Conservation (phyloP, 306 rosid genomes). For the Dryas drummondii region DNA sequence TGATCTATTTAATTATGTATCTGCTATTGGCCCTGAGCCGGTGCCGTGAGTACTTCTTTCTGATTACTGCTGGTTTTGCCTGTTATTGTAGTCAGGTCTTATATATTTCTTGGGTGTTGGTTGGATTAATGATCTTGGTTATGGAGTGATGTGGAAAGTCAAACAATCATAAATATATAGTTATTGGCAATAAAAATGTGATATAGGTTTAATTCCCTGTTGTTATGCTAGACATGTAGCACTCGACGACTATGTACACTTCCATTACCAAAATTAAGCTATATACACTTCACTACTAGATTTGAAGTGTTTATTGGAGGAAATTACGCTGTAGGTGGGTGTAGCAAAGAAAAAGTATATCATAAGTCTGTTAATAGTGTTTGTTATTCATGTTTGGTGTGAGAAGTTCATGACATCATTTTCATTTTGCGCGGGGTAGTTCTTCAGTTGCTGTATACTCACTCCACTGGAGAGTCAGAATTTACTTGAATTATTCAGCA, state of each 20-base stretch:
- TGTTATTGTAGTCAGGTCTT: neutral
- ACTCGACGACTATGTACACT: neutral
- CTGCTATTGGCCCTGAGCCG: neutral
- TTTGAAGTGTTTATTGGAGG: neutral
- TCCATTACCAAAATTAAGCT: neutral
- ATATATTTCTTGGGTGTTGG: neutral
- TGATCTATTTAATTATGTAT: neutral
- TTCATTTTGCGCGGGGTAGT: constrained; percentile 7
- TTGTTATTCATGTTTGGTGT: neutral
- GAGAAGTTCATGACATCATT: neutral
- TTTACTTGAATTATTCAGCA: neutral
- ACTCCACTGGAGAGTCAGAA: neutral
- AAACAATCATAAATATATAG: neutral
- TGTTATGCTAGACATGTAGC: neutral
- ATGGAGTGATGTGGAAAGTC: neutral
- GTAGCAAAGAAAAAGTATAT: neutral
- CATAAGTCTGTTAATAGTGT: neutral
- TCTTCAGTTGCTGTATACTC: neutral
- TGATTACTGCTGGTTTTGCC: neutral
- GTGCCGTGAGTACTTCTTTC: neutral
- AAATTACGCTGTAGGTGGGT: neutral
- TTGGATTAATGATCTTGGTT: constrained; percentile 6
- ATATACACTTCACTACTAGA: neutral
- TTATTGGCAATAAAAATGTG: neutral
- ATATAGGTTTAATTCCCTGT: neutral